Percentiles rank a stretch among this genome's conserved stretches.
Conservation (phyloP, 2,329 filamentous ascomycete species). For the Pseudogymnoascus sp. region DNA sequence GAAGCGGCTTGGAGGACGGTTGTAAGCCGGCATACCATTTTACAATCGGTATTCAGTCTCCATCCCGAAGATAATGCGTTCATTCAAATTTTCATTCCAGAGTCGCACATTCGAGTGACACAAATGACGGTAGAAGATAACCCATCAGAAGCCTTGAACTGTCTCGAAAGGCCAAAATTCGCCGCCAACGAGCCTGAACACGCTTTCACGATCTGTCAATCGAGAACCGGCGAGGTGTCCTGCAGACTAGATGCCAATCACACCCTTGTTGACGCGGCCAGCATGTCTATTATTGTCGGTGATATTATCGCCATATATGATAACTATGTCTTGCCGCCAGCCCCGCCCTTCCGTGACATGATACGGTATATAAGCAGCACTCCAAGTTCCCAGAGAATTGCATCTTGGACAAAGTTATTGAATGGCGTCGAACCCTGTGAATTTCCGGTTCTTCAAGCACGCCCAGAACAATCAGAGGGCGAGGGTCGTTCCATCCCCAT, state of each 20-base stretch:
- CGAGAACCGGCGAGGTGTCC: slow-evolving; percentile 6
- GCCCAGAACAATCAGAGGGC: slow-evolving; percentile 14
- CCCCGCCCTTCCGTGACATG: neutral
- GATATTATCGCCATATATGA: slow-evolving; percentile 7
- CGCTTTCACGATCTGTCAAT: slow-evolving; percentile 2
- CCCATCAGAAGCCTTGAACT: neutral
- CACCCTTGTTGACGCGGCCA: slow-evolving; percentile 6
- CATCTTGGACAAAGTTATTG: slow-evolving; percentile 25
- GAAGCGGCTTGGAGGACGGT: neutral
- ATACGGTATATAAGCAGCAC: neutral
- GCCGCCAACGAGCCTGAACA: neutral
- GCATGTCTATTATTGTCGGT: slow-evolving; percentile 11
- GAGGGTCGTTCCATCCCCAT: slow-evolving; percentile 12
- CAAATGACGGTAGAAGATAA: neutral
- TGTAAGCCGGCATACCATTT: neutral
- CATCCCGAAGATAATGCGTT: neutral
- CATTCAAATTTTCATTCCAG: neutral
- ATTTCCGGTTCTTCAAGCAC: slow-evolving; percentile 28
- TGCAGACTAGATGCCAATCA: neutral
- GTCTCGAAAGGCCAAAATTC: neutral
- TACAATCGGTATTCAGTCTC: slow-evolving; percentile 4
- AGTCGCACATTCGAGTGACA: neutral
- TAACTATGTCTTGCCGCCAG: slow-evolving; percentile 3
- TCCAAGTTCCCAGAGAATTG: slow-evolving; percentile 8
- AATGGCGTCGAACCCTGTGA: slow-evolving; percentile 23